These are phyloP conservation scores for Chalciporus chontae DNA, from an alignment of 768 basidiomycete species.

Conservation along the genomic window DNA sequence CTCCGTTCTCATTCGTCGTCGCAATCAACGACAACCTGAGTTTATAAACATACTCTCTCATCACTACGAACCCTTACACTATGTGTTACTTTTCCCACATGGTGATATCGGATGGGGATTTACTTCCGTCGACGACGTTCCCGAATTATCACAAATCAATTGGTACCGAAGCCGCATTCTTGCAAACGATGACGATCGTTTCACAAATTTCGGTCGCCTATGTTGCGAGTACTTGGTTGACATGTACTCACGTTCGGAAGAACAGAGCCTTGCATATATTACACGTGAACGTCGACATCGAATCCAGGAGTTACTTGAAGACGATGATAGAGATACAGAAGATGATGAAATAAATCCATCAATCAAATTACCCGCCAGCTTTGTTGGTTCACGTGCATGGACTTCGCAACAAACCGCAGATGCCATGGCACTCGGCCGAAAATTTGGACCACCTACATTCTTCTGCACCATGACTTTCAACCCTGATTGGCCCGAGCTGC, in stretches of 20 bases:
- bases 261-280: conserved; percentile 34
- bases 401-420: conserved; percentile 37
- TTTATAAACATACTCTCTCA: background rate
- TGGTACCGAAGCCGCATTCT: conserved; percentile 33
- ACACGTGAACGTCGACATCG: conserved; percentile 15
- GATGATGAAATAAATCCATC: no score
- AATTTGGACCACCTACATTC: conserved; percentile 30
- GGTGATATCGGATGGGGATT: conserved; percentile 36
- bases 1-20: background rate
- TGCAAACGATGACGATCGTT: conserved; percentile 28
- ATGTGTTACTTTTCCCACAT: conserved; percentile 29
- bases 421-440: conserved; percentile 32
- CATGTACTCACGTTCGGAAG: conserved; percentile 36
- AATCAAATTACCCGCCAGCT: conserved; percentile 15
- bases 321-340: conserved; percentile 32
- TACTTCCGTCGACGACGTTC: no score
- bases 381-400: conserved; percentile 35
- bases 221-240: conserved; percentile 35
- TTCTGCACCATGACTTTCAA: conserved; percentile 43
- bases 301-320: no score
- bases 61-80: conserved; percentile 19
- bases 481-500: conserved; percentile 39
- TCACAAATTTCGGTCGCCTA: conserved; percentile 33
- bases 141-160: conserved; percentile 31
- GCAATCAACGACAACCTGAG: background rate